These are phyloP conservation scores for Hypoxylon fuscum DNA, from an alignment of 495 filamentous ascomycete genomes.

Conservation along the genomic window DNA sequence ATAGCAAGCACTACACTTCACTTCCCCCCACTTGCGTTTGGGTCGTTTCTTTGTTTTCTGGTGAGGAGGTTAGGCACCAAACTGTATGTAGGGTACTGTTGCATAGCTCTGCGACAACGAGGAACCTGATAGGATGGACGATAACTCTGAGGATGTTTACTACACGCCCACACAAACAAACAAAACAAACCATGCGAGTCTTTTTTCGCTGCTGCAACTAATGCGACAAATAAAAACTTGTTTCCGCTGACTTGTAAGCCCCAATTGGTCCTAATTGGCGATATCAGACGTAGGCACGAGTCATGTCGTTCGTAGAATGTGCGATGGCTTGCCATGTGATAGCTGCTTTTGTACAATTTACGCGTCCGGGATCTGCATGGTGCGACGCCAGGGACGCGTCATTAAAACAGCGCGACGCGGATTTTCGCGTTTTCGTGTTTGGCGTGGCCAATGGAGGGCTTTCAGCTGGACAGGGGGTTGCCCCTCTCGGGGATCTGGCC, in stretches of 20 bases:
- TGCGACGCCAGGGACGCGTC: slow-evolving; percentile 8
- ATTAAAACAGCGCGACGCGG: slow-evolving; percentile 10
- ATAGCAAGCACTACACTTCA: background rate
- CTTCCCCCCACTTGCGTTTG: background rate
- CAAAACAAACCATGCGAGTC: background rate
- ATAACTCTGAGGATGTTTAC: background rate
- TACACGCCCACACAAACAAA: background rate
- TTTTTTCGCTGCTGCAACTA: slow-evolving; percentile 1
- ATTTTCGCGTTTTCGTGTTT: slow-evolving; percentile 20
- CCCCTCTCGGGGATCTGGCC: too few species aligned
- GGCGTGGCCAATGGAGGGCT: slow-evolving; percentile 6
- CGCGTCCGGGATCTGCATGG: background rate
- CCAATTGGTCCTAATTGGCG: background rate
- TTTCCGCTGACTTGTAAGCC: background rate
- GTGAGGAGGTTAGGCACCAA: background rate
- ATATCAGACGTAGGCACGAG: background rate
- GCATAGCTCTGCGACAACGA: slow-evolving; percentile 1
- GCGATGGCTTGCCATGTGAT: background rate
- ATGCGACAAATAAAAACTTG: background rate
- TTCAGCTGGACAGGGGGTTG: too few species aligned
- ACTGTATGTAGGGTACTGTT: too few species aligned
- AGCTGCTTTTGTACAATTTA: background rate
- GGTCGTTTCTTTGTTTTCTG: background rate
- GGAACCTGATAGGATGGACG: background rate
- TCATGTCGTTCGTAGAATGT: background rate